Evolutionary conservation across 352 stramenopile species (phyloP).

Genomic region (Elongisporangium anandrum): DNA sequence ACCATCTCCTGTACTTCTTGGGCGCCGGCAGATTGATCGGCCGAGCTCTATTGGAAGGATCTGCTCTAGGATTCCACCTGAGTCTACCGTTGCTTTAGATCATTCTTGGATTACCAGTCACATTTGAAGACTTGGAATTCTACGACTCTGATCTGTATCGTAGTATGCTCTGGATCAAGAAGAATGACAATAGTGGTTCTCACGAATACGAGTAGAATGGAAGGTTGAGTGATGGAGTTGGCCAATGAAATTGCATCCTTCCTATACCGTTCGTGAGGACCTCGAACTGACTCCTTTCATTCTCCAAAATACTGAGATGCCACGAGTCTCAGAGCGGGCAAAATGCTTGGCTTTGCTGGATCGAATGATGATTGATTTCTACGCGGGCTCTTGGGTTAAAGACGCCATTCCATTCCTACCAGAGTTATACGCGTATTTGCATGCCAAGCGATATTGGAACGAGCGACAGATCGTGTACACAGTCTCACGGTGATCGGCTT

Average conservation of each 20-base stretch:
- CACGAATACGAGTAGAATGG: not conserved
- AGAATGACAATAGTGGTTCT: not conserved
- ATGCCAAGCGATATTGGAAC: not conserved
- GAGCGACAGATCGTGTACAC: not conserved
- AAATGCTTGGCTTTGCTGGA: not conserved
- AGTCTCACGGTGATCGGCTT: not conserved
- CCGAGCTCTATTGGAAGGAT: conserved; percentile 9
- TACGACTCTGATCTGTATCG: not conserved
- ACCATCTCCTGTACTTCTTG: conserved; percentile 70
- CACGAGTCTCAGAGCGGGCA: not conserved
- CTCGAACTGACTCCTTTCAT: not conserved
- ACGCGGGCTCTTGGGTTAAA: not conserved
- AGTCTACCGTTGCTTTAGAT: not conserved
- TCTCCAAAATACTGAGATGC: not conserved
- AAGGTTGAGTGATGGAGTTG: not conserved
- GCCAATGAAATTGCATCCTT: not conserved
- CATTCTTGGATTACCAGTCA: not conserved
- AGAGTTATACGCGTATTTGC: not conserved
- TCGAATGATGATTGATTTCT: not conserved
- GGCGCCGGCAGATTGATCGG: conserved; percentile 37
- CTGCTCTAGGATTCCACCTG: not conserved
- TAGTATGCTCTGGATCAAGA: not conserved
- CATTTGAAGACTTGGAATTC: not conserved
- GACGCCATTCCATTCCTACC: not conserved
- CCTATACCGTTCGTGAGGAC: not conserved